Base-by-base conservation (phyloP, 2,329 filamentous ascomycete genomes). In the Cercospora janseana region DNA sequence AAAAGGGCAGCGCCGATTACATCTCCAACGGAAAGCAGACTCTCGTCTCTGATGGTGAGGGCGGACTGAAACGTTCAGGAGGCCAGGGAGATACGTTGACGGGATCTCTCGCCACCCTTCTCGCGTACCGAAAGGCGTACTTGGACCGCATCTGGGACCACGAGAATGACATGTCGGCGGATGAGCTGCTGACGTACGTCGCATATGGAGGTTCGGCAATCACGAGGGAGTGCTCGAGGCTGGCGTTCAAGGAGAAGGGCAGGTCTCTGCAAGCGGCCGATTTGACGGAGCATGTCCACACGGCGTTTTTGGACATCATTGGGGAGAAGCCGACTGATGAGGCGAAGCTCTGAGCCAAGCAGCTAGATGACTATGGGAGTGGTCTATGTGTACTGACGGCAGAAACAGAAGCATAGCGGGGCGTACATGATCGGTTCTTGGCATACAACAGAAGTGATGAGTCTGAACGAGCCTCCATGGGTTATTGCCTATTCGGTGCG, bases 61-160 rank as follows among this genome's bases (percentile, higher is more conserved):
- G 93, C 6, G 92, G 92, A 1, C 71, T 83, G 68, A 98, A 98
- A 80, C 79, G 93, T 58, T 92, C 88, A 51, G 93, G 92, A 40
- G 93, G 93, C 0, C 93, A 98, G 72, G 93, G 93, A 1, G 93
- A 98, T 71, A 97, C 93, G 3, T 74, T 98, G 58, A 97, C 93
- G 0, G 93, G 93, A 1, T 84, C 84, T 26, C 74, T 98, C 58
- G 93, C 87, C 1, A 97, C 93, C 3, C 82, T 98, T 59, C 71
- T 97, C 57, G 91, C 82, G 1, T 98, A 92, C 84, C 79, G 92
- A 54, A 85, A 84, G 67, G 89, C 89, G 16, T 98, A 98, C 69
- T 75, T 89, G 46, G 87, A 95, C 51, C 77, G 78, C 21, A 70
- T 96, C 3, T 97, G 92, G 92, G 83, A 78, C 18, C 74, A 77